A percentile compares a stretch with the other conserved stretches of the same genome.
phyloP scores from a whole-genome alignment of 805 yeast species.

The Kazachstania psychrophila region DNA sequence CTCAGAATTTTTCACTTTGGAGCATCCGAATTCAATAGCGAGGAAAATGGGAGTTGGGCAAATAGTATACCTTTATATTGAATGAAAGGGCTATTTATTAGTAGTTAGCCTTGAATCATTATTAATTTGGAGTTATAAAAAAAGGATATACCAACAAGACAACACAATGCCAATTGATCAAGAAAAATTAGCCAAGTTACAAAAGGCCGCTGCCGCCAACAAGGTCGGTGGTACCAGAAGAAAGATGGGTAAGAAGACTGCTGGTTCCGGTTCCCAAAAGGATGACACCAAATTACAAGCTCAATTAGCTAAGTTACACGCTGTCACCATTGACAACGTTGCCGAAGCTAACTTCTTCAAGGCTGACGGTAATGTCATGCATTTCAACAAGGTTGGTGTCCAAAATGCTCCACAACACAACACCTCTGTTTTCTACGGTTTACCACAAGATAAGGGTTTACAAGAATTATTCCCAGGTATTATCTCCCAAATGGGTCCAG shows the following conservation, averaged over 20 bases:
- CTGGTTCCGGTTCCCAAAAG: slow-evolving; percentile 48
- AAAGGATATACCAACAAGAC: too few relatives aligned
- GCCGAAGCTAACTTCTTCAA: slow-evolving; percentile 97
- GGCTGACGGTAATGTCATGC: slow-evolving; percentile 91
- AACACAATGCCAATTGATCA: slow-evolving; percentile 91
- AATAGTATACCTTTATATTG: too few relatives aligned
- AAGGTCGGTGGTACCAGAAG: slow-evolving; percentile 86
- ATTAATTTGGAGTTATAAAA: too few relatives aligned
- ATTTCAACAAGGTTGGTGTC: slow-evolving; percentile 92
- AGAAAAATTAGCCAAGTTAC: slow-evolving; percentile 88
- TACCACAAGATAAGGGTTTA: slow-evolving; percentile 85
- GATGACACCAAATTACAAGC: slow-evolving; percentile 90
- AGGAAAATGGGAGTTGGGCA: too few relatives aligned
- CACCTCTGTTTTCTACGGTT: slow-evolving; percentile 91
- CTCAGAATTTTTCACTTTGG: too few relatives aligned
- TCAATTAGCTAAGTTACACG: slow-evolving; percentile 80
- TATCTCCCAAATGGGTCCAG: slow-evolving; percentile 93
- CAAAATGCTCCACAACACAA: slow-evolving; percentile 86
- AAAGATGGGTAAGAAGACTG: slow-evolving; percentile 69
- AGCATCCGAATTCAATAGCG: too few relatives aligned
- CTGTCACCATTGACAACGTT: slow-evolving; percentile 77
- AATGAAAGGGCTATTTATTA: too few relatives aligned
- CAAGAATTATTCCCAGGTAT: slow-evolving; percentile 90
- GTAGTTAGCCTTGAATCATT: too few relatives aligned
- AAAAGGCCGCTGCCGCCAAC: slow-evolving; percentile 62